A percentile compares a stretch with the other conserved stretches of the same genome.
Conservation (phyloP, 2,329 filamentous ascomycete species). For the Thermomyces lanuginosus region DNA sequence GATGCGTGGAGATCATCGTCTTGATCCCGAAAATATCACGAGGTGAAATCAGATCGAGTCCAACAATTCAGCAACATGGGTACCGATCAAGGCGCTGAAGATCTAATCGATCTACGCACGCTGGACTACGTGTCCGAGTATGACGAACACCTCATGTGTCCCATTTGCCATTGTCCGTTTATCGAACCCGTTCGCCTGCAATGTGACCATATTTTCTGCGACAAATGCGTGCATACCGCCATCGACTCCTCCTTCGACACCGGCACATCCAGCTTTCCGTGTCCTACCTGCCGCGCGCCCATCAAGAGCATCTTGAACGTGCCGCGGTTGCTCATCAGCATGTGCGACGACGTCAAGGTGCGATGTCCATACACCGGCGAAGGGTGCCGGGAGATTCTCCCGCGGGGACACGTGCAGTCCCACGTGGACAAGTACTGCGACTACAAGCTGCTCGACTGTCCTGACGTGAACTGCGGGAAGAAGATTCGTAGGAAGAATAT, state of each 20-base stretch:
- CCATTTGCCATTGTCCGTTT: constrained; percentile 48
- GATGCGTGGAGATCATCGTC: too few relatives aligned
- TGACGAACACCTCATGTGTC: constrained; percentile 46
- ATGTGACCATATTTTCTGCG: constrained; percentile 50
- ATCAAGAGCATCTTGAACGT: constrained; percentile 26
- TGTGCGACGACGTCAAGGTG: constrained; percentile 45
- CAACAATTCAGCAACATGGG: too few relatives aligned
- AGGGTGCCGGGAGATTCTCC: constrained; percentile 38
- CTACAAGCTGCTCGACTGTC: constrained; percentile 38
- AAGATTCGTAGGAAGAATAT: constrained; percentile 40
- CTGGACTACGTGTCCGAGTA: constrained; percentile 42
- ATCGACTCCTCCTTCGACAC: too few relatives aligned
- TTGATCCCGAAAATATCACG: too few relatives aligned
- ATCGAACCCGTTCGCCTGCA: constrained; percentile 41
- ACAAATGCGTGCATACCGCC: constrained; percentile 38
- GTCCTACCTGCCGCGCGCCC: constrained; percentile 41
- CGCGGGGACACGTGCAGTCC: constrained; percentile 40
- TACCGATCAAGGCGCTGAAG: constrained; percentile 13
- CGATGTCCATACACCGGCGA: constrained; percentile 40
- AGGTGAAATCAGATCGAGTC: too few relatives aligned
- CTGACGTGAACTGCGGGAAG: constrained; percentile 33
- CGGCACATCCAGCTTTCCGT: constrained; percentile 30
- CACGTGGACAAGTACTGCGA: constrained; percentile 47
- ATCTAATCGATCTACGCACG: constrained; percentile 36
- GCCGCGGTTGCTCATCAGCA: constrained; percentile 41